Conservation (phyloP, 257 asterid species). For the Hygrophila difformis region DNA sequence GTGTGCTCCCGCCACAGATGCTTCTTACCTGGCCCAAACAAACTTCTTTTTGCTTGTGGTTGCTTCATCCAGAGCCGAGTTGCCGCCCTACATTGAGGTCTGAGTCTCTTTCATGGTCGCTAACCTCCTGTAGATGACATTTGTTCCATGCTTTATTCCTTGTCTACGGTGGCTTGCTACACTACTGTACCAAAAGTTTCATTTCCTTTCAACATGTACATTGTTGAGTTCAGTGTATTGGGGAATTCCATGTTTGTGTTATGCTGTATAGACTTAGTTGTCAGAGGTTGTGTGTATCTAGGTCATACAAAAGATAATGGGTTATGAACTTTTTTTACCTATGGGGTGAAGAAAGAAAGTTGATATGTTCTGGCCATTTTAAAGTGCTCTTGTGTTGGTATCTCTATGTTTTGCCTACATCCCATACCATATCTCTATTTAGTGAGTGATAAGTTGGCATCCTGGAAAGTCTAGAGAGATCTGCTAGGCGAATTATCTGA, state of each 20-base stretch:
- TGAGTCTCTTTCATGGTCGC: conserved; percentile 7
- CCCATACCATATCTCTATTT: too few relatives aligned
- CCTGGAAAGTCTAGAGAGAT: too few relatives aligned
- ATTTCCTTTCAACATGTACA: background rate
- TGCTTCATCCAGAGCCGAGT: conserved; percentile 87
- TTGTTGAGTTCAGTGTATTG: background rate
- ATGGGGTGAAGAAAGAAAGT: too few relatives aligned
- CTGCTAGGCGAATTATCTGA: background rate
- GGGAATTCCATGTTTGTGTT: background rate
- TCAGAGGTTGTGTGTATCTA: background rate
- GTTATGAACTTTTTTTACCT: conserved; percentile 16
- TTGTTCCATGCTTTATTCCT: background rate
- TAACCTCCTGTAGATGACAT: background rate
- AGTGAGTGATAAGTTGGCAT: too few relatives aligned
- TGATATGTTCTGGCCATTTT: too few relatives aligned
- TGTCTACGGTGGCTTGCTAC: background rate
- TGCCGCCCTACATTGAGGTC: conserved; percentile 82
- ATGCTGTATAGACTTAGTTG: background rate
- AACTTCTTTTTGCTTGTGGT: conserved; percentile 95
- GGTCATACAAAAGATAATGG: conserved; percentile 21
- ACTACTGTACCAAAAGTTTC: background rate
- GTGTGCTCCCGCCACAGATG: conserved; percentile 90
- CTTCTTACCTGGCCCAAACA: conserved; percentile 95
- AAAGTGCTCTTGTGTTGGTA: too few relatives aligned
- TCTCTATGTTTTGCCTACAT: too few relatives aligned